phyloP scores from a whole-genome alignment of 2,329 filamentous ascomycete species.

The Graphilbum fragrans region DNA sequence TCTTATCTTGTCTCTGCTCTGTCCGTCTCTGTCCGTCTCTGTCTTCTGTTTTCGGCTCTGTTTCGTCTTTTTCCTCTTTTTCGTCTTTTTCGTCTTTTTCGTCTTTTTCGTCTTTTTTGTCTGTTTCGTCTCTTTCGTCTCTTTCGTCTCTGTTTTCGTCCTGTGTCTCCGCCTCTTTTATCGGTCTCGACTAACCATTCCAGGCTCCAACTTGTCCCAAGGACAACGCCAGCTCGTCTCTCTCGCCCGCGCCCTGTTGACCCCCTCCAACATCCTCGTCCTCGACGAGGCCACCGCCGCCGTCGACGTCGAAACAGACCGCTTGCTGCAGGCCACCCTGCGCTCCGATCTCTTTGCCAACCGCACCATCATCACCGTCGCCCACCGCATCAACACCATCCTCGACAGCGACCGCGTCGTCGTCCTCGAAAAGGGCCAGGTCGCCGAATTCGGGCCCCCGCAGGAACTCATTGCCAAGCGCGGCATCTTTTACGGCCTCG shows the following conservation, averaged over 20 bases:
- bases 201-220: constrained; percentile 87
- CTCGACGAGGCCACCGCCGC: constrained; percentile 90
- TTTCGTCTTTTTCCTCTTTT: background rate
- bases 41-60: background rate
- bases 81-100: background rate
- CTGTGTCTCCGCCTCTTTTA: background rate
- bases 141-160: background rate
- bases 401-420: constrained; percentile 81
- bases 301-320: constrained; percentile 57
- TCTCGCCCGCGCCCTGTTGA: constrained; percentile 82
- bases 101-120: background rate
- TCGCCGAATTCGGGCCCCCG: constrained; percentile 88
- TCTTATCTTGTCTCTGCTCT: background rate
- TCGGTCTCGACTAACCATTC: background rate
- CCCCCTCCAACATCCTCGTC: constrained; percentile 92
- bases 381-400: constrained; percentile 96
- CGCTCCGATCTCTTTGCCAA: constrained; percentile 64
- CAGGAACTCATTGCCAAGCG: constrained; percentile 60
- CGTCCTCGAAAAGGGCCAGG: constrained; percentile 79
- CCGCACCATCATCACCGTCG: constrained; percentile 95
- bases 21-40: background rate
- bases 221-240: constrained; percentile 92
- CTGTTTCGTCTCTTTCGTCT: background rate
- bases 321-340: constrained; percentile 51
- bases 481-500: constrained; percentile 79